These are phyloP conservation scores for Candida xiaguanensis DNA, from an alignment of 805 yeast species.

Conservation along the genomic window DNA sequence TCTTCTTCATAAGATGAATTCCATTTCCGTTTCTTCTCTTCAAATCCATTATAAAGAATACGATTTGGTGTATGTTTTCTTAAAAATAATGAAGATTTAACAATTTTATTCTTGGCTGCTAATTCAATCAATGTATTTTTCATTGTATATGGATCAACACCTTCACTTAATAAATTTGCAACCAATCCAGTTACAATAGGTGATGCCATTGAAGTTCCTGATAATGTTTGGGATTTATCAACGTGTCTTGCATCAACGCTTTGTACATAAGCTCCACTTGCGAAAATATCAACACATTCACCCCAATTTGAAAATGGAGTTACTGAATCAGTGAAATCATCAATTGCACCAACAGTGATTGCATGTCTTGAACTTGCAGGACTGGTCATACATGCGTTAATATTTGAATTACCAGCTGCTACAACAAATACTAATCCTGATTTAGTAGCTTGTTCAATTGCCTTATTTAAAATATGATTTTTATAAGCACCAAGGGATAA, in stretches of 20 bases:
- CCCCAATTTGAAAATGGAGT: conserved; percentile 93
- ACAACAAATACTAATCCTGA: conserved; percentile 70
- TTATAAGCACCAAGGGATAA: conserved; percentile 75
- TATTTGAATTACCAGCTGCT: conserved; percentile 84
- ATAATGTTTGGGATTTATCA: conserved; percentile 32
- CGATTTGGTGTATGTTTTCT: conserved; percentile 60
- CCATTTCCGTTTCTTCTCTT: neutral
- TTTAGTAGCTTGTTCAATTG: conserved; percentile 69
- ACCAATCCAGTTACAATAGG: conserved; percentile 70
- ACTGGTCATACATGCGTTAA: conserved; percentile 77
- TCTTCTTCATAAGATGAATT: neutral
- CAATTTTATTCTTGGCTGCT: conserved; percentile 47
- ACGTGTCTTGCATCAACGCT: conserved; percentile 27
- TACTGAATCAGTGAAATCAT: conserved; percentile 63
- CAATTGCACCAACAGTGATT: conserved; percentile 85
- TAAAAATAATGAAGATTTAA: conserved; percentile 40
- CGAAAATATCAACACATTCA: conserved; percentile 80
- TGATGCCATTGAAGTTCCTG: conserved; percentile 83
- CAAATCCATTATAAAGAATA: conserved; percentile 36
- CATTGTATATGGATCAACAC: conserved; percentile 42
- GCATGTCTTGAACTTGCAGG: conserved; percentile 78
- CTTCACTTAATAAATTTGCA: conserved; percentile 52
- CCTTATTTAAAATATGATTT: conserved; percentile 65
- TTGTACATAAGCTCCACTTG: conserved; percentile 70
- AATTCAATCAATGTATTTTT: conserved; percentile 38